Conservation (phyloP, 169 alveolate species). For the Eimeria sp. region DNA sequence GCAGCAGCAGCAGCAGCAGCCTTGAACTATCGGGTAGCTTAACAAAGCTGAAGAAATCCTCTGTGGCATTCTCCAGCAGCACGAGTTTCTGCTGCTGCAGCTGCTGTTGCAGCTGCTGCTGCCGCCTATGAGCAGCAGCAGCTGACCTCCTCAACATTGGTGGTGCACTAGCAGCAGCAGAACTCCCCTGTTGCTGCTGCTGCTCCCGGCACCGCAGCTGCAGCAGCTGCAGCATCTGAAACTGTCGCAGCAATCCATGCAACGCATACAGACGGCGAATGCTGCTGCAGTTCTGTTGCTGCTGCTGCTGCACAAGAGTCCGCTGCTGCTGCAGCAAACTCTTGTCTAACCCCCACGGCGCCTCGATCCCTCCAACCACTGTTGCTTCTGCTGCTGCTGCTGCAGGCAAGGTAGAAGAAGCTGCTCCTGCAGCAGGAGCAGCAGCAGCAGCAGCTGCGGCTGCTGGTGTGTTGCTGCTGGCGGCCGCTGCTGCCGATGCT, state of each 20-base stretch:
- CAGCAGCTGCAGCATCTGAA: constrained; percentile 29
- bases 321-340: constrained; percentile 31
- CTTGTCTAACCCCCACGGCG: constrained; percentile 37
- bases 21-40: constrained; percentile 21
- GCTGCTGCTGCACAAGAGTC: constrained; percentile 16
- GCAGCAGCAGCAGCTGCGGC: background rate
- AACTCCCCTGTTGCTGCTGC: constrained; percentile 55
- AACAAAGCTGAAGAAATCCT: constrained; percentile 37
- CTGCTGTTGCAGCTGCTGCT: background rate
- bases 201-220: constrained; percentile 42
- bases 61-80: constrained; percentile 12
- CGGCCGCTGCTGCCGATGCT: constrained; percentile 6
- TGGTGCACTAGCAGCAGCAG: background rate
- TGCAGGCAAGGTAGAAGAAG: background rate
- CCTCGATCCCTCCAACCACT: background rate
- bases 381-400: constrained; percentile 2
- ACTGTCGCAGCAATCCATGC: constrained; percentile 68
- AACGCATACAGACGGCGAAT: constrained; percentile 30
- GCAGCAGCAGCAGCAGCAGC: constrained; percentile 73
- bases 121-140: constrained; percentile 2
- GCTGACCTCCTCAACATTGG: constrained; percentile 14
- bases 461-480: constrained; percentile 22
- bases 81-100: constrained; percentile 44
- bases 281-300: constrained; percentile 7
- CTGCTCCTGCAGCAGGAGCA: background rate